Evolutionary conservation across 345 rosid genomes (phyloP).

Genomic region (Citrus sp.): DNA sequence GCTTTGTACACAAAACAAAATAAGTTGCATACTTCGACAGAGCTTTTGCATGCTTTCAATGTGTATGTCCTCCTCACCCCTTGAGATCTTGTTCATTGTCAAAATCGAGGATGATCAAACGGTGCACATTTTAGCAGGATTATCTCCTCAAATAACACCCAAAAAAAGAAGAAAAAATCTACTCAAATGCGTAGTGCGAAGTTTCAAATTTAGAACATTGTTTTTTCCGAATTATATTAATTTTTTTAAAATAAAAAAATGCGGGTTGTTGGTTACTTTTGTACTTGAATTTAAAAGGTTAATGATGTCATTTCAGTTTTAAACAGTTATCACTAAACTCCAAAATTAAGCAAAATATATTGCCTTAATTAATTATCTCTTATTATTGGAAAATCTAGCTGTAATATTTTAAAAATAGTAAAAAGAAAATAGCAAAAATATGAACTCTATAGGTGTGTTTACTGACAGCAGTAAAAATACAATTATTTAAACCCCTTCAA

Average conservation of each 20-base stretch:
- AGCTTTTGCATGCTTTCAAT: background rate
- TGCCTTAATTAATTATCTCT: constrained; percentile 9
- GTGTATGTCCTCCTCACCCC: background rate
- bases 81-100: background rate
- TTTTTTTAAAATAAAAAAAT: constrained; percentile 1
- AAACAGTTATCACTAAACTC: constrained; percentile 18
- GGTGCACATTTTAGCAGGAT: constrained; percentile 12
- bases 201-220: constrained; percentile 18
- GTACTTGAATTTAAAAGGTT: constrained; percentile 1
- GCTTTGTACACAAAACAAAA: background rate
- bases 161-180: background rate
- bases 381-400: constrained; percentile 1
- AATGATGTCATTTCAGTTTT: background rate
- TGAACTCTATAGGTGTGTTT: background rate
- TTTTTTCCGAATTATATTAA: constrained; percentile 18
- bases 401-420: background rate
- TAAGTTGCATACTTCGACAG: background rate
- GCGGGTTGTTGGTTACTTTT: too few relatives aligned
- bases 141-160: constrained; percentile 1
- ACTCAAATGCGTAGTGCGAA: constrained; percentile 13
- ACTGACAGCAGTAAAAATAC: background rate
- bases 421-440: background rate
- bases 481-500: background rate
- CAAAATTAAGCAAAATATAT: constrained; percentile 19
- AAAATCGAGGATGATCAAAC: constrained; percentile 9